Evolutionary conservation across 2,329 filamentous ascomycete genomes (phyloP).

Genomic region (Lecanicillium sp.): DNA sequence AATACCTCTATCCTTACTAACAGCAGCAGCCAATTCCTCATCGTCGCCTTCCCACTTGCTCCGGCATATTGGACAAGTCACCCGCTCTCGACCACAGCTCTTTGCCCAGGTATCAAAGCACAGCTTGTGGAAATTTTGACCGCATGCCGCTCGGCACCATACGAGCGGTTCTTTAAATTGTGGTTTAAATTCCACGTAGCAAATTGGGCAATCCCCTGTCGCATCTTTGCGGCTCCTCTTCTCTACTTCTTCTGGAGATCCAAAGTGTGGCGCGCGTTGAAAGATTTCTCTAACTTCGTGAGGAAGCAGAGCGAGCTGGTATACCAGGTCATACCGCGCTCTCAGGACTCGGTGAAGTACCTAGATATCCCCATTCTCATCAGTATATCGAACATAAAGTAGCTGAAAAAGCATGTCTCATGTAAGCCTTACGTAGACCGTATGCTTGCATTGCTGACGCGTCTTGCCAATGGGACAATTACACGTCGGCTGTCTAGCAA

Average conservation of each 20-base stretch:
- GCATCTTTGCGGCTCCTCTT: constrained; percentile 36
- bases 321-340: constrained; percentile 45
- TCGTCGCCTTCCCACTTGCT: constrained; percentile 45
- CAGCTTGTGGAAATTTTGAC: constrained; percentile 44
- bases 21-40: constrained; percentile 28
- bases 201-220: constrained; percentile 50
- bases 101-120: constrained; percentile 48
- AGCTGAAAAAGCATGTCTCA: background rate
- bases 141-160: constrained; percentile 44
- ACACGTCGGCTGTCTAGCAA: constrained; percentile 43
- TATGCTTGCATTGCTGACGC: constrained; percentile 57
- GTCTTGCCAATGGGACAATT: constrained; percentile 45
- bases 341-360: constrained; percentile 52
- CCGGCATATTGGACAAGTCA: constrained; percentile 55
- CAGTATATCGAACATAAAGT: background rate
- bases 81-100: constrained; percentile 24
- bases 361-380: constrained; percentile 16
- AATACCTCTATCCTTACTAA: constrained; percentile 29
- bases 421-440: constrained; percentile 44
- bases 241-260: constrained; percentile 19
- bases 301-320: constrained; percentile 52
- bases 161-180: constrained; percentile 28
- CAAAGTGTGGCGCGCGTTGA: constrained; percentile 41
- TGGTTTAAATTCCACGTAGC: constrained; percentile 38
- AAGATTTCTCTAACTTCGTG: constrained; percentile 54